Evolutionary conservation across 1,284 basidiomycete species (phyloP), one percentile per base, ranked within the genome.

Genomic region (Megacollybia platyphylla): DNA sequence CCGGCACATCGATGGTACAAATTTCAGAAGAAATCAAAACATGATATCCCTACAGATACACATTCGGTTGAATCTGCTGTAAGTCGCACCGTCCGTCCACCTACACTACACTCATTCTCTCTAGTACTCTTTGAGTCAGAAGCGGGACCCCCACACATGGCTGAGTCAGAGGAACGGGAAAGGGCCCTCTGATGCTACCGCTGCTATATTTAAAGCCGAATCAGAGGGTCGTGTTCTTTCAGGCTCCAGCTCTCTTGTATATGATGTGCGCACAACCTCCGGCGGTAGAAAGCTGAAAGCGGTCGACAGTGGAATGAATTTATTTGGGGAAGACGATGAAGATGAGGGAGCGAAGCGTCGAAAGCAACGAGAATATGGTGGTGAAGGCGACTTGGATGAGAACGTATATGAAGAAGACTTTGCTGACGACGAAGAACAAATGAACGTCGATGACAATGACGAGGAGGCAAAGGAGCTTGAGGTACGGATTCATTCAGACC

Each of bases 1-100:
- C 82, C 87, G 13, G 79, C 84, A 3, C 77, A 88, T 57, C 71
- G 88, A 39, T 91, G 85, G 82, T 92, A 91, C 67, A 87, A 87
- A 59, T 90, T 91, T 56, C 83, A 85, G 62, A 87, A 86, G 65
- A 80, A 78, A 52, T 71, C 83, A 36, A 79, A 78, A 48, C 77
- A 87, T 53, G 68, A 75, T 51, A 67, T 86, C 28, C 76, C 83
- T 36, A 73, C 71, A 48, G 84, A 87, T 56, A 84, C 84, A 10
- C 79, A 84, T 54, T 68, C 73, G 38, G 65, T 87, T 56, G 87
- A 88, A 61, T 55, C 70, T 57, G 51, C 59, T 53, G 59, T 65
- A 57, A 51, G 54, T 53, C 43, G 50, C 37, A 46, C 40, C 37
- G 11, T 32, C 15, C 18, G 17, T 28, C 20, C 7, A 40, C 40